Conservation (phyloP, 2,329 filamentous ascomycete genomes). For the Orbilia ellipsospora region DNA sequence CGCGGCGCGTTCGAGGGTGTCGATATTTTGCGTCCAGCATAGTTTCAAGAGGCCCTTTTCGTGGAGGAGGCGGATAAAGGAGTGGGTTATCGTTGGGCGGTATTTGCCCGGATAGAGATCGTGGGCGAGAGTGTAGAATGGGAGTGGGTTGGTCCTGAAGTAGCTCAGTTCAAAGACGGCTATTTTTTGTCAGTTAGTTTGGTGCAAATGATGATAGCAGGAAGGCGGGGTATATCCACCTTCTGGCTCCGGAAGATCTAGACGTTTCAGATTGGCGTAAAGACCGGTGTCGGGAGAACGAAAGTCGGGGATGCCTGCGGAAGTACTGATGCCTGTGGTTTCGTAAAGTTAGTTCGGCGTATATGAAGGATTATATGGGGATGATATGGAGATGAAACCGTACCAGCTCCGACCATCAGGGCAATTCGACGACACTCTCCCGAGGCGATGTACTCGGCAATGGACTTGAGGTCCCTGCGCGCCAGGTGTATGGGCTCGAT, state of each 20-base stretch:
- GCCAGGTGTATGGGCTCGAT: conserved; percentile 73
- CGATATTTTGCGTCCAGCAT: conserved; percentile 97
- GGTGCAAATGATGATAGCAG: background rate
- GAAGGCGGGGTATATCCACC: conserved; percentile 28
- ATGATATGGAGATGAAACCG: background rate
- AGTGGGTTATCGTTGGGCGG: conserved; percentile 87
- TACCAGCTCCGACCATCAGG: conserved; percentile 71
- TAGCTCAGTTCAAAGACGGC: conserved; percentile 93
- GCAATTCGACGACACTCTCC: conserved; percentile 77
- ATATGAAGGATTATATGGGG: conserved; percentile 12
- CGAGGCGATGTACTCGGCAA: conserved; percentile 83
- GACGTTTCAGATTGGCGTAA: conserved; percentile 87
- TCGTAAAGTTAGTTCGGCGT: conserved; percentile 67
- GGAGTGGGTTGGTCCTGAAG: conserved; percentile 83
- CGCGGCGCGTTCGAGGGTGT: conserved; percentile 82
- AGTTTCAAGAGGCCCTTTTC: conserved; percentile 81
- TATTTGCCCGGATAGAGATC: conserved; percentile 93
- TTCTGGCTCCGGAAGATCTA: conserved; percentile 81
- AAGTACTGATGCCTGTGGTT: conserved; percentile 66
- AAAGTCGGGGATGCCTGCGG: conserved; percentile 86
- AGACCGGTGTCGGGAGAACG: conserved; percentile 91
- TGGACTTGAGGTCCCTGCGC: conserved; percentile 75
- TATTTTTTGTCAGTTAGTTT: conserved; percentile 65
- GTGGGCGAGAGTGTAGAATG: conserved; percentile 91
- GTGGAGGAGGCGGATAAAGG: conserved; percentile 84